phyloP scores from a whole-genome alignment of 2,329 filamentous ascomycete species.

The Fusarium cicatricum region DNA sequence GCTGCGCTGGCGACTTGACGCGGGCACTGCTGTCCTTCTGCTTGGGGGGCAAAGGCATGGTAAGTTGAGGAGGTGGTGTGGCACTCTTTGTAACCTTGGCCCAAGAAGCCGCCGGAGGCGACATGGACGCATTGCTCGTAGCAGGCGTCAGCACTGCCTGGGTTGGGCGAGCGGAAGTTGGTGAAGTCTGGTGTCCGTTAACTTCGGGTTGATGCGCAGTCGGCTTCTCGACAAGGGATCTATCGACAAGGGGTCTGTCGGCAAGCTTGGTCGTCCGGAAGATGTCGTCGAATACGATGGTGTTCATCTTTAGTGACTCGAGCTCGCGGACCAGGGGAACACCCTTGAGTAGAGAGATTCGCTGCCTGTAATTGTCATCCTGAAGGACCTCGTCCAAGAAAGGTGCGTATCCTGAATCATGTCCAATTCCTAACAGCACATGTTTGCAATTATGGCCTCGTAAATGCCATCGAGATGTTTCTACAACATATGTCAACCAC shows the following conservation, averaged over 20 bases:
- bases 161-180: slow-evolving; percentile 13
- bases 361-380: slow-evolving; percentile 52
- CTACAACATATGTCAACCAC: slow-evolving; percentile 44
- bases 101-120: slow-evolving; percentile 36
- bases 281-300: slow-evolving; percentile 56
- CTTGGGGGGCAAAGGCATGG: slow-evolving; percentile 51
- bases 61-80: slow-evolving; percentile 51
- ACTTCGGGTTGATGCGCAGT: neutral
- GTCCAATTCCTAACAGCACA: slow-evolving; percentile 68
- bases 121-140: slow-evolving; percentile 37
- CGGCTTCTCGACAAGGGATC: slow-evolving; percentile 12
- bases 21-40: slow-evolving; percentile 35
- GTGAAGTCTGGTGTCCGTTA: slow-evolving; percentile 17
- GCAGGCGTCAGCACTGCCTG: slow-evolving; percentile 36
- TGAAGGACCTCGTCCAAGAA: slow-evolving; percentile 64
- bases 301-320: slow-evolving; percentile 54
- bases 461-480: slow-evolving; percentile 64
- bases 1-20: slow-evolving; percentile 34
- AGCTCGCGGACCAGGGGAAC: slow-evolving; percentile 60
- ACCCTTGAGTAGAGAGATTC: slow-evolving; percentile 64
- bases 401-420: slow-evolving; percentile 67
- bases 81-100: slow-evolving; percentile 53
- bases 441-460: slow-evolving; percentile 69
- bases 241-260: slow-evolving; percentile 47
- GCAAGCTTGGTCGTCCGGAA: slow-evolving; percentile 64